Percentiles rank a stretch among this genome's conserved stretches.
Conservation (phyloP, 805 yeast species). For the Scheffersomyces lignosus region DNA sequence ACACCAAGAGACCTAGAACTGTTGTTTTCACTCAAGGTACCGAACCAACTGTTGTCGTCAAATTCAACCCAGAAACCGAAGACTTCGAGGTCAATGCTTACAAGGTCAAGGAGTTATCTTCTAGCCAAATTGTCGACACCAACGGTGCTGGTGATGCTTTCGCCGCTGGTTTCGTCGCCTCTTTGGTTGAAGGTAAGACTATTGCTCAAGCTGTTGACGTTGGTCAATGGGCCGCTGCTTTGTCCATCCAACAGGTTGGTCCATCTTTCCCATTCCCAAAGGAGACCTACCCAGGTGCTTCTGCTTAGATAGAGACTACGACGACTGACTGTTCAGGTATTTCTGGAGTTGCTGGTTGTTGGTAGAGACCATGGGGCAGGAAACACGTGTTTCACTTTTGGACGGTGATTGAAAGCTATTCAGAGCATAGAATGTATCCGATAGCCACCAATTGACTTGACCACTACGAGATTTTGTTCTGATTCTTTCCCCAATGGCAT, state of each 20-base stretch:
- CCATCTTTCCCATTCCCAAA: conserved; percentile 89
- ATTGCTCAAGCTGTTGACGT: conserved; percentile 64
- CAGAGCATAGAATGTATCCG: too few relatives aligned
- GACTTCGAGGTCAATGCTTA: conserved; percentile 49
- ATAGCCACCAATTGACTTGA: too few relatives aligned
- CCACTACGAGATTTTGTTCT: too few relatives aligned
- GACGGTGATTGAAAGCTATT: too few relatives aligned
- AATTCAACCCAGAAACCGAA: conserved; percentile 50
- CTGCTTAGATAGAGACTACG: conserved; percentile 13
- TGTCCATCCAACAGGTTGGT: conserved; percentile 90
- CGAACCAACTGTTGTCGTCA: conserved; percentile 82
- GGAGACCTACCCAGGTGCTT: conserved; percentile 40
- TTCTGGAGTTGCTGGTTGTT: conserved; percentile 1
- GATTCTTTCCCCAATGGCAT: too few relatives aligned
- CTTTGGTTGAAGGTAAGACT: conserved; percentile 71
- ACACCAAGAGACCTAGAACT: conserved; percentile 68
- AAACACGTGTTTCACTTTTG: too few relatives aligned
- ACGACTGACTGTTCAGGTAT: conserved; percentile 2
- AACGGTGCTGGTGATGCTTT: conserved; percentile 99
- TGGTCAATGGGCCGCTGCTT: conserved; percentile 96
- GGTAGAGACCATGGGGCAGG: too few relatives aligned
- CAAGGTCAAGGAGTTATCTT: conserved; percentile 72
- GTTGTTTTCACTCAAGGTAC: conserved; percentile 95
- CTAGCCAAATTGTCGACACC: conserved; percentile 77
- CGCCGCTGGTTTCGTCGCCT: conserved; percentile 94